Evolutionary conservation across 805 yeast species (phyloP).

Genomic region (Yarrowia sp.): DNA sequence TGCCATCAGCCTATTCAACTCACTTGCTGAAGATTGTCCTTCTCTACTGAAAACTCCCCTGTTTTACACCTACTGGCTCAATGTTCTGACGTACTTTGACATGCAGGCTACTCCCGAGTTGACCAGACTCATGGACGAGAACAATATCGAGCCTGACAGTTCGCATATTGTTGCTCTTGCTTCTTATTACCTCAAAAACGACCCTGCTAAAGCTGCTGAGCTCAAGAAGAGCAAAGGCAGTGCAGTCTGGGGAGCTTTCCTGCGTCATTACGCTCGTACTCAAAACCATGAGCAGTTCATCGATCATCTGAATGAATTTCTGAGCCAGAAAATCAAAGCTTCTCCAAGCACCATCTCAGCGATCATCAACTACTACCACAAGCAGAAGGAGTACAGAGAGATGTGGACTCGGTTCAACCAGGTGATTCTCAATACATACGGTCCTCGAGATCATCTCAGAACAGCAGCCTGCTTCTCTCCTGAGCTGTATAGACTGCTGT

Average conservation of each 20-base stretch:
- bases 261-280: slow-evolving; percentile 1
- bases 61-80: slow-evolving; percentile 9
- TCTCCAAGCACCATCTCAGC: slow-evolving; percentile 9
- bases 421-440: background rate
- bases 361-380: slow-evolving; percentile 4
- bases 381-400: background rate
- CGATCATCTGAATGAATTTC: background rate
- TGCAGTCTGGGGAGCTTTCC: slow-evolving; percentile 14
- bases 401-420: background rate
- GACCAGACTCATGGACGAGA: background rate
- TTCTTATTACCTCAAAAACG: background rate
- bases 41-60: background rate
- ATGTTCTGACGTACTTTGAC: slow-evolving; percentile 6
- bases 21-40: background rate
- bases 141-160: background rate
- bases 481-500: background rate
- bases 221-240: background rate
- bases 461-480: background rate
- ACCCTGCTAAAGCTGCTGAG: background rate
- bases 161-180: slow-evolving; percentile 14
- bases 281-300: background rate
- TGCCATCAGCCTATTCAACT: background rate
- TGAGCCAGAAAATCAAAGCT: background rate
- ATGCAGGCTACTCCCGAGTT: background rate
- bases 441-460: background rate